Percentiles rank a stretch among this genome's conserved stretches.
phyloP scores from a whole-genome alignment of 352 stramenopile species.

The Globisporangium ultimum region DNA sequence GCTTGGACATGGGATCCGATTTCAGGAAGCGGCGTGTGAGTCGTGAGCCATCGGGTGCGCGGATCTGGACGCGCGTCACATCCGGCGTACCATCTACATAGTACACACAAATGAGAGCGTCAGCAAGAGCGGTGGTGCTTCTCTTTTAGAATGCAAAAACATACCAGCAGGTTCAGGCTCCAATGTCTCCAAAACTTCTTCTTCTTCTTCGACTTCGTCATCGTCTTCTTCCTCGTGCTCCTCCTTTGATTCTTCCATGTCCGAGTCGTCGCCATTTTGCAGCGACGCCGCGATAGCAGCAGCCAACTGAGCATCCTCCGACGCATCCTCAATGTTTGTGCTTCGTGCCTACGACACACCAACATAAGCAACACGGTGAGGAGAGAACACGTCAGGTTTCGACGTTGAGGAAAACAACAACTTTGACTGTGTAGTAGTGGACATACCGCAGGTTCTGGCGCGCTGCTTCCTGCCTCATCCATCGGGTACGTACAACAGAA shows the following conservation, averaged over 20 bases:
- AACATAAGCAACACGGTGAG: neutral
- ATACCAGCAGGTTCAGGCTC: conserved; percentile 56
- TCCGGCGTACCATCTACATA: conserved; percentile 36
- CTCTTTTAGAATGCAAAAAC: neutral
- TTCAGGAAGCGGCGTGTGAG: conserved; percentile 75
- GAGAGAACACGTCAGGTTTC: neutral
- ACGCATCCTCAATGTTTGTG: conserved; percentile 44
- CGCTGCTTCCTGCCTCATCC: conserved; percentile 16
- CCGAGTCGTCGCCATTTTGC: conserved; percentile 39
- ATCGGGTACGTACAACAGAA: conserved; percentile 57
- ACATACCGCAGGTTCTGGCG: conserved; percentile 3
- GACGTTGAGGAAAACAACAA: neutral
- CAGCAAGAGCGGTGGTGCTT: no score
- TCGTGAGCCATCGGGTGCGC: conserved; percentile 55
- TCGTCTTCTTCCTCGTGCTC: conserved; percentile 30
- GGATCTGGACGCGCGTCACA: conserved; percentile 71
- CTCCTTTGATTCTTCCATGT: conserved; percentile 25
- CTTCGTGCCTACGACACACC: neutral
- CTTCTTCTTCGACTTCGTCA: conserved; percentile 38
- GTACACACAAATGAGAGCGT: no score
- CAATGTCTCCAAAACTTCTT: conserved; percentile 38
- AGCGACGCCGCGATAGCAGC: conserved; percentile 79
- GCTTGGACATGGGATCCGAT: conserved; percentile 51
- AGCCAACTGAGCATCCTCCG: conserved; percentile 75
- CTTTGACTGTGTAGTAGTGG: neutral